phyloP scores from a whole-genome alignment of 768 basidiomycete species.

The Boletus huronensis region DNA sequence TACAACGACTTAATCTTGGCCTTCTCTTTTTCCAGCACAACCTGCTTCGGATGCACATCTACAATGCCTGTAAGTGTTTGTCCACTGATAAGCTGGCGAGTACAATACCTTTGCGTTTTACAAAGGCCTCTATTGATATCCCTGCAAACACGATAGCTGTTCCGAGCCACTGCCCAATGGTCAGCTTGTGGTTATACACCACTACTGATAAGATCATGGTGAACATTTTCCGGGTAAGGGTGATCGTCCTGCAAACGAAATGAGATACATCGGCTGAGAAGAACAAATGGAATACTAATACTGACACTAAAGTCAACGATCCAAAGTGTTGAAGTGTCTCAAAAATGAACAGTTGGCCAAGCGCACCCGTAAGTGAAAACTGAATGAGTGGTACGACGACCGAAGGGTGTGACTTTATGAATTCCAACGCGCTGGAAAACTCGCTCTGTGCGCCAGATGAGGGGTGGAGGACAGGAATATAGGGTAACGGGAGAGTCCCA shows the following conservation, averaged over 20 bases:
- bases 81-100: constrained; percentile 1
- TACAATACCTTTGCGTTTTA: constrained; percentile 77
- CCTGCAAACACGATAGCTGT: constrained; percentile 91
- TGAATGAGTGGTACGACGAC: constrained; percentile 70
- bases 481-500: constrained; percentile 69
- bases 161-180: constrained; percentile 88
- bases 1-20: constrained; percentile 78
- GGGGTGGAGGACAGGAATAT: constrained; percentile 81
- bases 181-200: constrained; percentile 84
- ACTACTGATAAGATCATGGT: constrained; percentile 96
- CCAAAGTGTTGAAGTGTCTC: constrained; percentile 93
- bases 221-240: constrained; percentile 93
- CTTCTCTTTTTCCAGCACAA: constrained; percentile 80
- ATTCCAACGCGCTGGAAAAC: constrained; percentile 63
- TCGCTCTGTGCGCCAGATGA: constrained; percentile 57
- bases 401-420: constrained; percentile 74
- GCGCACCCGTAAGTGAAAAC: constrained; percentile 86
- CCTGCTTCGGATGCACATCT: constrained; percentile 80
- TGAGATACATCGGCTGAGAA: constrained; percentile 3
- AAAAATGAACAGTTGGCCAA: constrained; percentile 97
- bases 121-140: constrained; percentile 88
- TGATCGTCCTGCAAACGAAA: constrained; percentile 66
- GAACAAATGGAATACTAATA: constrained; percentile 10
- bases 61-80: constrained; percentile 7
- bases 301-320: constrained; percentile 82